phyloP scores from a whole-genome alignment of 2,329 filamentous ascomycete genomes.

The Tolypocladium ovalisporum region DNA sequence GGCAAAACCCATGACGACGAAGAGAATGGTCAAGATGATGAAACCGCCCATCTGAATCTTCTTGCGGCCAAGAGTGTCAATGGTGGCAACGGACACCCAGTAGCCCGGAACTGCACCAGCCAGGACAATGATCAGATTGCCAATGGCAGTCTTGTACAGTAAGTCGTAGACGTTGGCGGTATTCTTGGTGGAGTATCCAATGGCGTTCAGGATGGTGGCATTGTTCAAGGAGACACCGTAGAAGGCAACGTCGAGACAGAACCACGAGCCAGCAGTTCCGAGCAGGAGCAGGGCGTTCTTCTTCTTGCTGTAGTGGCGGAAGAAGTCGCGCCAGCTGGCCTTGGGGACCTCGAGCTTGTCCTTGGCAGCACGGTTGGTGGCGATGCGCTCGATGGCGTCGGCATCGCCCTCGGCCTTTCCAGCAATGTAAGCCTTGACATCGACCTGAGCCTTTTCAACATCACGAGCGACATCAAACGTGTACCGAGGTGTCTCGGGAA shows the following conservation, averaged over 20 bases:
- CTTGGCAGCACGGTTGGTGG: slow-evolving; percentile 41
- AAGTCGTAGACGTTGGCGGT: slow-evolving; percentile 51
- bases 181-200: slow-evolving; percentile 50
- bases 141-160: slow-evolving; percentile 64
- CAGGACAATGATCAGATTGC: slow-evolving; percentile 68
- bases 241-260: slow-evolving; percentile 54
- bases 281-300: slow-evolving; percentile 63
- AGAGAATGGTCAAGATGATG: slow-evolving; percentile 47
- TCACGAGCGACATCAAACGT: slow-evolving; percentile 74
- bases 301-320: slow-evolving; percentile 56
- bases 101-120: slow-evolving; percentile 74
- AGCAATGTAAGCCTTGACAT: slow-evolving; percentile 63
- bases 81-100: slow-evolving; percentile 66
- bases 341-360: slow-evolving; percentile 52
- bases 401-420: slow-evolving; percentile 51
- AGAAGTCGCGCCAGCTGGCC: slow-evolving; percentile 60
- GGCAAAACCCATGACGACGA: slow-evolving; percentile 52
- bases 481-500: slow-evolving; percentile 80
- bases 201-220: slow-evolving; percentile 56
- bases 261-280: slow-evolving; percentile 79
- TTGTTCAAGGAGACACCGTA: slow-evolving; percentile 69
- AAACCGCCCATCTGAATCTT: slow-evolving; percentile 62
- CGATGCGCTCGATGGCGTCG: slow-evolving; percentile 56
- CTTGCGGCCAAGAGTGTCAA: slow-evolving; percentile 68
- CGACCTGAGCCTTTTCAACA: slow-evolving; percentile 60